Evolutionary conservation across 2,329 filamentous ascomycete species (phyloP).

Genomic region (Colletotrichum sansevieriae): DNA sequence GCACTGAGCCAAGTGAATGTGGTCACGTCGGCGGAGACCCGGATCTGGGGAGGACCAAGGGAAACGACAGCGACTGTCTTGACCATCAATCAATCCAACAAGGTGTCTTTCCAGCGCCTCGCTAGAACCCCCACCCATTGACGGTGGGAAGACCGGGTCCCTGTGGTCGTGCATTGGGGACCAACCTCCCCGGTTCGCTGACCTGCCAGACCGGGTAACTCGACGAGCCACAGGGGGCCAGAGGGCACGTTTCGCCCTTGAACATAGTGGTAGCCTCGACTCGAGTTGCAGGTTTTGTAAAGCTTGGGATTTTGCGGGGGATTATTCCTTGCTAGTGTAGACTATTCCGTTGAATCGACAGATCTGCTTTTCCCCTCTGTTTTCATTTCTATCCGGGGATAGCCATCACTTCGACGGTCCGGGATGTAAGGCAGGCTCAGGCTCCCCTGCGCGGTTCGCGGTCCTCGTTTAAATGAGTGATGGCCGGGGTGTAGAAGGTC

Average conservation of each 20-base stretch:
- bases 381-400: neutral
- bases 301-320: neutral
- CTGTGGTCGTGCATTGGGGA: slow-evolving; percentile 21
- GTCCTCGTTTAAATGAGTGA: neutral
- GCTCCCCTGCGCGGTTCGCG: neutral
- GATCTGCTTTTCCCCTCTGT: neutral
- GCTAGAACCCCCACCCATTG: slow-evolving; percentile 6
- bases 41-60: slow-evolving; percentile 5
- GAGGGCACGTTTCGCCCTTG: neutral
- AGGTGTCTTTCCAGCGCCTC: neutral
- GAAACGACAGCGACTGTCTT: neutral
- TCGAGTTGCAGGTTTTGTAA: slow-evolving; percentile 5
- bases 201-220: slow-evolving; percentile 13
- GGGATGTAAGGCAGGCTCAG: neutral
- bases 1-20: neutral
- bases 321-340: neutral
- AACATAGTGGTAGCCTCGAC: neutral
- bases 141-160: neutral
- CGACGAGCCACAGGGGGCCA: neutral
- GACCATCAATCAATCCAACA: too few species aligned
- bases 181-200: neutral
- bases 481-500: neutral
- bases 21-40: neutral
- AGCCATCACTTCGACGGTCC: slow-evolving; percentile 7
- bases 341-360: neutral